phyloP scores from a whole-genome alignment of 1,284 basidiomycete genomes.

The Leccinum glutinopallens region DNA sequence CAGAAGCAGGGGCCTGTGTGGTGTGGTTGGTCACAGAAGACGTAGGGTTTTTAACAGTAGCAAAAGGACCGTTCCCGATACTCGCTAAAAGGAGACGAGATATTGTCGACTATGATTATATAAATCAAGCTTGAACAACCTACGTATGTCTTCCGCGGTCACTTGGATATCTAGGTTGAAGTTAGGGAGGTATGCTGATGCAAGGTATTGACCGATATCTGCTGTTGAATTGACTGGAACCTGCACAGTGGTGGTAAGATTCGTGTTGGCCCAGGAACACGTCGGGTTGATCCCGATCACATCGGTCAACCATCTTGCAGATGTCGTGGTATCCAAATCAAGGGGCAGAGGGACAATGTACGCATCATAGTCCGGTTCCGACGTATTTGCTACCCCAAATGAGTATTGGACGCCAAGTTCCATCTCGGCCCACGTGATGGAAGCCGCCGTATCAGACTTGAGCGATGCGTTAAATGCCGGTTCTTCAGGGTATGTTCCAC shows the following conservation, averaged over 20 bases:
- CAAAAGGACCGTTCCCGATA: slow-evolving; percentile 1
- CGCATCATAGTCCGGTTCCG: slow-evolving; percentile 20
- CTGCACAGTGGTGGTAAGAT: slow-evolving; percentile 25
- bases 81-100: slow-evolving; percentile 5
- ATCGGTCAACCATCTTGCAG: slow-evolving; percentile 33
- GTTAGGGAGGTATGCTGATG: slow-evolving; percentile 21
- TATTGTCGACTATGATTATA: neutral
- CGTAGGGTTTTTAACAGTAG: slow-evolving; percentile 16
- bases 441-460: slow-evolving; percentile 22
- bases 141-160: slow-evolving; percentile 10
- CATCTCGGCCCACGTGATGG: slow-evolving; percentile 28
- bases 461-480: slow-evolving; percentile 11
- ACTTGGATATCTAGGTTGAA: slow-evolving; percentile 27
- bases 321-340: slow-evolving; percentile 20
- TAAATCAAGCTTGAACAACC: slow-evolving; percentile 2
- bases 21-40: slow-evolving; percentile 26
- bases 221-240: slow-evolving; percentile 18
- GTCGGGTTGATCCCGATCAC: slow-evolving; percentile 30
- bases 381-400: slow-evolving; percentile 17
- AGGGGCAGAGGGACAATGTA: slow-evolving; percentile 26
- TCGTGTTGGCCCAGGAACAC: slow-evolving; percentile 33
- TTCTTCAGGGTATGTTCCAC: slow-evolving; percentile 4
- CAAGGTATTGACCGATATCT: neutral
- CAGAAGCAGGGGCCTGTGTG: slow-evolving; percentile 20
- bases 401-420: slow-evolving; percentile 30